These are phyloP conservation scores for Suillus hirtellus DNA, from an alignment of 768 basidiomycete species.

Conservation along the genomic window DNA sequence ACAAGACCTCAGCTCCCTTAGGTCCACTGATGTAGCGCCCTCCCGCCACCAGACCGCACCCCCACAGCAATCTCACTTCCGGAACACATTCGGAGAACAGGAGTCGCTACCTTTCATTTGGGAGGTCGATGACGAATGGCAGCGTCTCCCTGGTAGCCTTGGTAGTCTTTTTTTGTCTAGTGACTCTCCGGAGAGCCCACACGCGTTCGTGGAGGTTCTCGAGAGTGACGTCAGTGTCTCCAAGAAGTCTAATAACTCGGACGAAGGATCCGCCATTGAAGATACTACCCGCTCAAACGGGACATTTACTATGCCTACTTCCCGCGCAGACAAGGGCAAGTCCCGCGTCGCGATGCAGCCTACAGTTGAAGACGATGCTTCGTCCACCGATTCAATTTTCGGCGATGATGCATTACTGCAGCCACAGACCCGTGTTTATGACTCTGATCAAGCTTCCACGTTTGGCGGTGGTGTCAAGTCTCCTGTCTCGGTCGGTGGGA, in stretches of 20 bases:
- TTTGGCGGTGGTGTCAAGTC: constrained; percentile 24
- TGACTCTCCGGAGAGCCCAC: constrained; percentile 44
- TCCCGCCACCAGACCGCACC: constrained; percentile 33
- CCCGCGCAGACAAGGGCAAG: constrained; percentile 51
- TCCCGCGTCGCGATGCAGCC: constrained; percentile 21
- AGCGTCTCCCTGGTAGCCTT: constrained; percentile 46
- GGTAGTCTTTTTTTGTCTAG: constrained; percentile 41
- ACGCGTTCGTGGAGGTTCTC: constrained; percentile 66
- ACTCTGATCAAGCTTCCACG: constrained; percentile 30
- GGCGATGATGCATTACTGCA: constrained; percentile 49
- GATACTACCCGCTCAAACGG: constrained; percentile 30
- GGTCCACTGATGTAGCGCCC: constrained; percentile 35
- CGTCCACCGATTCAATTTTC: constrained; percentile 44
- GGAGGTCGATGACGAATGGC: constrained; percentile 65
- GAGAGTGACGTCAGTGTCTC: constrained; percentile 41
- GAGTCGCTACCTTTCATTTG: constrained; percentile 46
- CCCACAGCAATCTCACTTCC: constrained; percentile 38
- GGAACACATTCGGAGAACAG: constrained; percentile 61
- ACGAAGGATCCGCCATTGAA: constrained; percentile 34
- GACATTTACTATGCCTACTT: constrained; percentile 18
- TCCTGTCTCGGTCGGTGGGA: constrained; percentile 19
- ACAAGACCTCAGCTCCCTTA: constrained; percentile 49
- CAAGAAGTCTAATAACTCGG: constrained; percentile 27
- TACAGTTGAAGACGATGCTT: constrained; percentile 35
- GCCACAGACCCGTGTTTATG: constrained; percentile 61